Evolutionary conservation across 768 basidiomycete species (phyloP).

Genomic region (Jaapia argillacea): DNA sequence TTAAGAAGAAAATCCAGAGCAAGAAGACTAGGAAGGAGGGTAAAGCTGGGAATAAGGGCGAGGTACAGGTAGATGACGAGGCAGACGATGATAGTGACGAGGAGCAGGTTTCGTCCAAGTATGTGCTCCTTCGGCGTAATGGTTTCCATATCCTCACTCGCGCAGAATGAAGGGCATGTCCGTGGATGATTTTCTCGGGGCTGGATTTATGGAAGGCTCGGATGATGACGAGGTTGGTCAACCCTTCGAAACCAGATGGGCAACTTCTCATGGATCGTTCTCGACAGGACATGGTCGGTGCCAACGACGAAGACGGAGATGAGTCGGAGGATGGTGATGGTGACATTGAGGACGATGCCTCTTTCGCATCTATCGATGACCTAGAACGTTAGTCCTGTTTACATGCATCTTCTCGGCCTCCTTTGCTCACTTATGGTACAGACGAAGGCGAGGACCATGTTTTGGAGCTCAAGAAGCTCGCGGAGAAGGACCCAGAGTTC

Average conservation of each 20-base stretch:
- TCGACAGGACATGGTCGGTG: too few relatives aligned
- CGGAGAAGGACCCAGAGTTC: constrained; percentile 97
- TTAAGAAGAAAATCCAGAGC: constrained; percentile 59
- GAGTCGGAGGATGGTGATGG: constrained; percentile 27
- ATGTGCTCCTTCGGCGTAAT: too few relatives aligned
- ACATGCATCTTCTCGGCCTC: constrained; percentile 1
- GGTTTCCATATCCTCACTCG: too few relatives aligned
- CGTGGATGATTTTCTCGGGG: constrained; percentile 69
- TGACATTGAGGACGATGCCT: constrained; percentile 44
- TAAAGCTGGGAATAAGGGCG: constrained; percentile 17
- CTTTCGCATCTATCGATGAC: constrained; percentile 73
- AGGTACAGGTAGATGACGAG: constrained; percentile 17
- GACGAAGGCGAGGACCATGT: constrained; percentile 72
- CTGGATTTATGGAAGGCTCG: constrained; percentile 59
- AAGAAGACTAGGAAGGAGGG: constrained; percentile 27
- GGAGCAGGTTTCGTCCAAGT: too few relatives aligned
- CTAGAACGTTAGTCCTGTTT: constrained; percentile 51
- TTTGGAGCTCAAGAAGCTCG: constrained; percentile 75
- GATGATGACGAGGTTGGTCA: constrained; percentile 34
- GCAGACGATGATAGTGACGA: constrained; percentile 11
- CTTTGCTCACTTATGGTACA: constrained; percentile 21
- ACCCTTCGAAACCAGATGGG: constrained; percentile 1
- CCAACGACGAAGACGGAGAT: constrained; percentile 31
- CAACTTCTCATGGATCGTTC: too few relatives aligned
- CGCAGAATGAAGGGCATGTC: constrained; percentile 44